Percentiles rank a stretch among this genome's conserved stretches.
Conservation (phyloP, 208 protist species). For the Leishmania turanica region DNA sequence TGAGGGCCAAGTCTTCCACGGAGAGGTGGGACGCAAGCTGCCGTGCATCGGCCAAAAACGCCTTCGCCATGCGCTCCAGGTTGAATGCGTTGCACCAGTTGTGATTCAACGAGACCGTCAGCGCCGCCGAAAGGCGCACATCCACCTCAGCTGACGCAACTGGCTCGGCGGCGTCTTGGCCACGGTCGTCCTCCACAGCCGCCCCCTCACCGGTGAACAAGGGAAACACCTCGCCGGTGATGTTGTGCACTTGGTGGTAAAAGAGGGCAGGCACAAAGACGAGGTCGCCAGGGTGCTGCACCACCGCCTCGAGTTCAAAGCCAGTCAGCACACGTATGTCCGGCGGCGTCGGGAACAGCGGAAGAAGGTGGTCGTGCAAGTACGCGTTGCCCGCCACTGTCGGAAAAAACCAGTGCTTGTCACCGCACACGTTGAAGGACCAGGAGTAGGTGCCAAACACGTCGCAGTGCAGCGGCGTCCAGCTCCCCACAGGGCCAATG, state of each 20-base stretch:
- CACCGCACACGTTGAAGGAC: slow-evolving; percentile 87
- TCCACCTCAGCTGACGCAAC: neutral
- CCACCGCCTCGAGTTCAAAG: slow-evolving; percentile 42
- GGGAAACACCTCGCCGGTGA: slow-evolving; percentile 43
- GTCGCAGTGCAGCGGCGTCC: slow-evolving; percentile 85
- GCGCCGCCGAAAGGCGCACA: neutral
- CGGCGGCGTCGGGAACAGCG: slow-evolving; percentile 42
- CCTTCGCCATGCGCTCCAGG: slow-evolving; percentile 51
- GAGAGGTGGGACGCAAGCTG: slow-evolving; percentile 37
- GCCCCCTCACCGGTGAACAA: neutral
- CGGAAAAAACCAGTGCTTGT: slow-evolving; percentile 88
- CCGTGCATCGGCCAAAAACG: slow-evolving; percentile 54
- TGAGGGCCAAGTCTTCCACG: slow-evolving; percentile 39
- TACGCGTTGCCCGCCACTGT: slow-evolving; percentile 45
- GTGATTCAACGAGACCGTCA: slow-evolving; percentile 85
- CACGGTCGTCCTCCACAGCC: neutral
- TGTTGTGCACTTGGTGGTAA: slow-evolving; percentile 88
- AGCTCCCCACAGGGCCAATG: slow-evolving; percentile 64
- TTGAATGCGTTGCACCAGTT: slow-evolving; percentile 89
- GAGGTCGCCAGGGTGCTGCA: slow-evolving; percentile 78
- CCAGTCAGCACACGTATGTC: slow-evolving; percentile 70
- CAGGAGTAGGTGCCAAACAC: slow-evolving; percentile 90
- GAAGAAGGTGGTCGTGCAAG: slow-evolving; percentile 34
- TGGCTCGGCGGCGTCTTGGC: neutral
- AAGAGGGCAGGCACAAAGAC: slow-evolving; percentile 84